These are phyloP conservation scores for Aspergillus jensenii DNA, from an alignment of 2,329 filamentous ascomycete species.

Conservation along the genomic window DNA sequence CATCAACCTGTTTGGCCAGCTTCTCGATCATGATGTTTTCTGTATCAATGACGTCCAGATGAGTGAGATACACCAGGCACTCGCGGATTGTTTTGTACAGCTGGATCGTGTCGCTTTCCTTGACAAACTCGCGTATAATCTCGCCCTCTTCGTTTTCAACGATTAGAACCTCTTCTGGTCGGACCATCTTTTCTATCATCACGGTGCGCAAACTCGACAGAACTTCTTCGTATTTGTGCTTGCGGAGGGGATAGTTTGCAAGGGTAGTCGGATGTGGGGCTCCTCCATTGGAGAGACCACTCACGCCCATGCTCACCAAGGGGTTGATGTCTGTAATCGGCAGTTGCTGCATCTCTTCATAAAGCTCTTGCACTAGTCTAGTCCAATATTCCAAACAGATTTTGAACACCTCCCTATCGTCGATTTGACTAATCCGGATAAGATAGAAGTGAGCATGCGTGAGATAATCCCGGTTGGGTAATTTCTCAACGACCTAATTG, in stretches of 20 bases:
- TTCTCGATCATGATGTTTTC: constrained; percentile 99
- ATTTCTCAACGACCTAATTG: constrained; percentile 80
- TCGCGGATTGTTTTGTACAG: constrained; percentile 98
- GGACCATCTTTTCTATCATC: constrained; percentile 99
- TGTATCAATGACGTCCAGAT: constrained; percentile 94
- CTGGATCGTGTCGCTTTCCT: constrained; percentile 98
- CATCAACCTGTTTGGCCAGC: constrained; percentile 90
- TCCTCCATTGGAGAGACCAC: constrained; percentile 71
- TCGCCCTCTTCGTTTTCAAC: constrained; percentile 99
- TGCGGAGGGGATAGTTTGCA: constrained; percentile 86
- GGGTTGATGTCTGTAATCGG: constrained; percentile 93
- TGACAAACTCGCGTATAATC: constrained; percentile 98
- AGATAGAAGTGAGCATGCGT: constrained; percentile 97
- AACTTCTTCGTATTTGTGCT: constrained; percentile 96
- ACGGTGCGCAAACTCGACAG: constrained; percentile 91
- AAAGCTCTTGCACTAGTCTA: constrained; percentile 94
- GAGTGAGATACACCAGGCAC: constrained; percentile 94
- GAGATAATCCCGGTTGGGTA: constrained; percentile 92
- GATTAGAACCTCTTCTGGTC: constrained; percentile 94
- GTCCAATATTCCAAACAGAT: constrained; percentile 99
- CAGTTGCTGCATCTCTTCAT: constrained; percentile 97
- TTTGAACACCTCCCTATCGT: constrained; percentile 99
- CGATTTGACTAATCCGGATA: constrained; percentile 96
- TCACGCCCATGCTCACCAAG: constrained; percentile 73
- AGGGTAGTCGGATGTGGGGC: constrained; percentile 83